Conservation (phyloP, 202 grass and related monocot species). For the Setaria viridis region DNA sequence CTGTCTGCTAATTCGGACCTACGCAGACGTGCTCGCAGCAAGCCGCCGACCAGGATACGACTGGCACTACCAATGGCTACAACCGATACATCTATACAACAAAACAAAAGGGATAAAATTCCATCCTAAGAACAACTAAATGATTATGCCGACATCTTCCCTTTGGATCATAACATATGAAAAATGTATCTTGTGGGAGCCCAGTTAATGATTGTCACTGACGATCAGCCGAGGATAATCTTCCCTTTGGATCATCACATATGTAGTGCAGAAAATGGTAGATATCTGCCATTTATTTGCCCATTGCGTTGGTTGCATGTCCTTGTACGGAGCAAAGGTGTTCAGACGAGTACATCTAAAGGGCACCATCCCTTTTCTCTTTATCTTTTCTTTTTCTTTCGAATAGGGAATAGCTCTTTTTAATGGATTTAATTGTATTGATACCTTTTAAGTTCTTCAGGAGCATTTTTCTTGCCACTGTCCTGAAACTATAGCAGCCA, state of each 20-base stretch:
- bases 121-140: not conserved
- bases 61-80: not conserved
- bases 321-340: slow-evolving; percentile 3
- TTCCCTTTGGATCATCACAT: not conserved
- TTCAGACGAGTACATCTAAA: slow-evolving; percentile 20
- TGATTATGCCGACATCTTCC: not conserved
- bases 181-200: not conserved
- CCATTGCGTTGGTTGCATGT: not conserved
- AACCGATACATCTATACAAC: not conserved
- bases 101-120: not conserved
- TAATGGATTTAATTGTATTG: not conserved
- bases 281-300: not conserved
- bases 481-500: not conserved
- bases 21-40: not conserved
- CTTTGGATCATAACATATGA: not conserved
- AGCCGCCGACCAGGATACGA: slow-evolving; percentile 14
- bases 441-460: not conserved
- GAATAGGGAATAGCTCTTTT: not conserved
- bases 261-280: not conserved
- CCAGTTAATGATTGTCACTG: not conserved
- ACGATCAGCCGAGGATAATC: not conserved
- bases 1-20: slow-evolving; percentile 29
- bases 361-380: not conserved
- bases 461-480: not conserved
- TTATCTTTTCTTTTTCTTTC: not conserved